Percentiles rank a stretch among this genome's conserved stretches.
phyloP scores from a whole-genome alignment of 306 rosid species.

The Crataegus laevigata region DNA sequence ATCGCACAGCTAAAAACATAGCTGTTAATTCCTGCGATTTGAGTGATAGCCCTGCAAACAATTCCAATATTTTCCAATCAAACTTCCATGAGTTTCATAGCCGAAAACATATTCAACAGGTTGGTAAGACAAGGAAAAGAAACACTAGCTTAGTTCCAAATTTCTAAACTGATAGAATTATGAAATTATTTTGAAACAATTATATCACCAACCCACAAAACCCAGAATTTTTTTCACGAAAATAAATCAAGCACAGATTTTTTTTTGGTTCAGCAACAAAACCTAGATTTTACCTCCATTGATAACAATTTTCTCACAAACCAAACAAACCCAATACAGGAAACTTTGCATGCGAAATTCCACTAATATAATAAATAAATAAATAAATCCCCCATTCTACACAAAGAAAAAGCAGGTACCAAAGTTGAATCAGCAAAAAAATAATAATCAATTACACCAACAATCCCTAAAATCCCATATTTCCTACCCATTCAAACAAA shows the following conservation, averaged over 20 bases:
- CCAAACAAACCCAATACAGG: not conserved
- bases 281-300: slow-evolving; percentile 1
- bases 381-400: not conserved
- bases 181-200: not conserved
- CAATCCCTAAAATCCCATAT: not conserved
- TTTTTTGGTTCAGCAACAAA: not conserved
- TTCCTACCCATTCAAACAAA: not conserved
- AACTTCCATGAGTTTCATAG: not conserved
- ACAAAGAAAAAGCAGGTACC: not conserved
- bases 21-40: slow-evolving; percentile 93
- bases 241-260: not conserved
- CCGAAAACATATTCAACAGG: slow-evolving; percentile 1
- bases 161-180: not conserved
- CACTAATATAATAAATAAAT: not conserved
- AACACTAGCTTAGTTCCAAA: not conserved
- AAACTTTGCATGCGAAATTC: not conserved
- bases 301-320: not conserved
- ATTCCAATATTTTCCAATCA: slow-evolving; percentile 2
- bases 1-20: slow-evolving; percentile 77
- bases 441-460: not conserved
- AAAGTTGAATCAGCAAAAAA: not conserved
- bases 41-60: slow-evolving; percentile 65
- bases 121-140: not conserved
- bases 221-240: not conserved
- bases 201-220: not conserved